Conservation (phyloP, 2,329 filamentous ascomycete species). For the Aspergillus pseudotamarii region DNA sequence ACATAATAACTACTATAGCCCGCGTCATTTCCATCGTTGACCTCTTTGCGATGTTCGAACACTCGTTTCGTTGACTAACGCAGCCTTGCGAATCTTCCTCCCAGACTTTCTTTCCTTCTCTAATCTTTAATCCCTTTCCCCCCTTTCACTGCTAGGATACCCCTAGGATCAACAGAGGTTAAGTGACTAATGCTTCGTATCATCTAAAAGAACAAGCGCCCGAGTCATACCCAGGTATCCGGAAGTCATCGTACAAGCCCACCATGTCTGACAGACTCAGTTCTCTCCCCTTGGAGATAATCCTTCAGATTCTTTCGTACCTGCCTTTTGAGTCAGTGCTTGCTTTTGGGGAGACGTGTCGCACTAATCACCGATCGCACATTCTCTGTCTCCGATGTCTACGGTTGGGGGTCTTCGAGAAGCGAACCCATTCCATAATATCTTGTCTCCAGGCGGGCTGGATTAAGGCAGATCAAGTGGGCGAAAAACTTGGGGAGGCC, state of each 20-base stretch:
- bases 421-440: constrained; percentile 34
- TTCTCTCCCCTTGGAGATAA: constrained; percentile 34
- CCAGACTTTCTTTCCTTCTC: not conserved
- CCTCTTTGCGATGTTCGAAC: not conserved
- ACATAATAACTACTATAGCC: not conserved
- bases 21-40: not conserved
- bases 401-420: constrained; percentile 37
- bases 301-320: constrained; percentile 34
- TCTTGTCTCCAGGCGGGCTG: constrained; percentile 33
- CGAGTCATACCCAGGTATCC: not conserved
- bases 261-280: constrained; percentile 24
- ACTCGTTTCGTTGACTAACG: not conserved
- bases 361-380: constrained; percentile 30
- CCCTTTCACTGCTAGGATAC: not conserved
- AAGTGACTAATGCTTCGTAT: not conserved
- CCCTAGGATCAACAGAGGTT: not conserved
- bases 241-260: not conserved
- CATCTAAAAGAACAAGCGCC: not conserved
- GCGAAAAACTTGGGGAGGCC: constrained; percentile 8
- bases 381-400: constrained; percentile 31
- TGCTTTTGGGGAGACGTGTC: constrained; percentile 35
- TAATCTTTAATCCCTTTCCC: too few species aligned
- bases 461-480: constrained; percentile 24
- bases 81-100: not conserved
- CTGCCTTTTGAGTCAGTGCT: constrained; percentile 33